Percentiles rank a stretch among this genome's conserved stretches.
These are phyloP conservation scores for Lyophyllum semitale DNA, from an alignment of 768 basidiomycete genomes.

Conservation along the genomic window DNA sequence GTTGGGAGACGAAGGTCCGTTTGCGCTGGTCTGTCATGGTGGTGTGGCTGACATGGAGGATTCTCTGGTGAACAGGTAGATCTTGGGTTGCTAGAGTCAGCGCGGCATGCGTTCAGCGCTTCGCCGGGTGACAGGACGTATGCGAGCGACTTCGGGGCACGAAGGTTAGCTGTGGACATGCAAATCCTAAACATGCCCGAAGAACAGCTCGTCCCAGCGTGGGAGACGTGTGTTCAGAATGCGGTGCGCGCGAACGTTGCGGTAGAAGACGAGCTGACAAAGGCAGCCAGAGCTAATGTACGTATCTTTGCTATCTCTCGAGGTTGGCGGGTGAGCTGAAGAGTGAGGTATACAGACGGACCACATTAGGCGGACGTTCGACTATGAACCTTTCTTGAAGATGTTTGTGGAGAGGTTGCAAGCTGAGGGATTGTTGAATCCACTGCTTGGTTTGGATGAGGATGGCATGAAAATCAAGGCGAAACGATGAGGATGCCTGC, in stretches of 20 bases:
- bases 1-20: conserved; percentile 41
- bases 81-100: conserved; percentile 28
- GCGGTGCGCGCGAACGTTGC: conserved; percentile 40
- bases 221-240: conserved; percentile 47
- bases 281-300: conserved; percentile 46
- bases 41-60: not conserved
- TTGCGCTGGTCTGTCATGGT: not conserved
- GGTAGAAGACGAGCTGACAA: conserved; percentile 52
- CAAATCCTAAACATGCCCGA: conserved; percentile 45
- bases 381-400: conserved; percentile 64
- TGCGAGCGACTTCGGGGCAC: conserved; percentile 45
- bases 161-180: conserved; percentile 42
- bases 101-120: conserved; percentile 30
- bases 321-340: not conserved
- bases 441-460: conserved; percentile 40
- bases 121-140: conserved; percentile 31
- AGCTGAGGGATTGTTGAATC: conserved; percentile 46
- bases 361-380: conserved; percentile 57
- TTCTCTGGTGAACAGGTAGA: conserved; percentile 37
- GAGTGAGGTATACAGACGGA: conserved; percentile 43
- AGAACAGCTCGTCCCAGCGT: conserved; percentile 36
- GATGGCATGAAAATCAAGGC: conserved; percentile 28
- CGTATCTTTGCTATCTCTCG: conserved; percentile 20
- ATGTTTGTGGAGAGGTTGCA: conserved; percentile 45
- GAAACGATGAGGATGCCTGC: conserved; percentile 1